Percentiles rank a stretch among this genome's conserved stretches.
Evolutionary conservation across 495 filamentous ascomycete species (phyloP).

Genomic region (Massariosphaeria phaeospora): DNA sequence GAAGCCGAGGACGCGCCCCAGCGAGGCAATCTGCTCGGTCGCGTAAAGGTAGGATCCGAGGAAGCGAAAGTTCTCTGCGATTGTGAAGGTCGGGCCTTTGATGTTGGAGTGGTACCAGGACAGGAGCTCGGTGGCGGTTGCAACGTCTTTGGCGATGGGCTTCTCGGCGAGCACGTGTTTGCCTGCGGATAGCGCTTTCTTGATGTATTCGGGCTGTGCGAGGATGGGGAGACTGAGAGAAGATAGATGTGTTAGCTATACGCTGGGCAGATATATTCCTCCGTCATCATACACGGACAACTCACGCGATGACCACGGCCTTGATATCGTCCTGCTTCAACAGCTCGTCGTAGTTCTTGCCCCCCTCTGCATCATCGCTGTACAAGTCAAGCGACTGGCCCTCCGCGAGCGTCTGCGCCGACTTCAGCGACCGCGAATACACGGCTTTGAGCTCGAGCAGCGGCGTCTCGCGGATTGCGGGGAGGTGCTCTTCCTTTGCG

Average conservation of each 20-base stretch:
- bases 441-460: slow-evolving; percentile 40
- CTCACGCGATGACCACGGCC: slow-evolving; percentile 63
- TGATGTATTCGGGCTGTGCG: slow-evolving; percentile 54
- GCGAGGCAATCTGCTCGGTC: slow-evolving; percentile 50
- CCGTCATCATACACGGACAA: background rate
- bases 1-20: slow-evolving; percentile 65
- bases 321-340: slow-evolving; percentile 60
- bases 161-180: slow-evolving; percentile 85
- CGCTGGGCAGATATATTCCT: too few relatives aligned
- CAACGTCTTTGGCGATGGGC: slow-evolving; percentile 65
- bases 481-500: slow-evolving; percentile 47
- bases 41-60: slow-evolving; percentile 53
- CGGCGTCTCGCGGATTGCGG: slow-evolving; percentile 43
- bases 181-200: slow-evolving; percentile 58
- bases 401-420: slow-evolving; percentile 33
- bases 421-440: slow-evolving; percentile 41
- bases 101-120: slow-evolving; percentile 53
- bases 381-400: slow-evolving; percentile 42
- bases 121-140: slow-evolving; percentile 57
- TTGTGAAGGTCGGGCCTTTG: slow-evolving; percentile 50
- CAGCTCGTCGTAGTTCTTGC: slow-evolving; percentile 56
- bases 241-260: background rate
- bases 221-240: slow-evolving; percentile 53
- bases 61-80: slow-evolving; percentile 77
- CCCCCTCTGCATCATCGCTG: slow-evolving; percentile 56